Base-by-base conservation (phyloP, 1,284 basidiomycete species). In the Cutaneotrichosporon sp. region DNA sequence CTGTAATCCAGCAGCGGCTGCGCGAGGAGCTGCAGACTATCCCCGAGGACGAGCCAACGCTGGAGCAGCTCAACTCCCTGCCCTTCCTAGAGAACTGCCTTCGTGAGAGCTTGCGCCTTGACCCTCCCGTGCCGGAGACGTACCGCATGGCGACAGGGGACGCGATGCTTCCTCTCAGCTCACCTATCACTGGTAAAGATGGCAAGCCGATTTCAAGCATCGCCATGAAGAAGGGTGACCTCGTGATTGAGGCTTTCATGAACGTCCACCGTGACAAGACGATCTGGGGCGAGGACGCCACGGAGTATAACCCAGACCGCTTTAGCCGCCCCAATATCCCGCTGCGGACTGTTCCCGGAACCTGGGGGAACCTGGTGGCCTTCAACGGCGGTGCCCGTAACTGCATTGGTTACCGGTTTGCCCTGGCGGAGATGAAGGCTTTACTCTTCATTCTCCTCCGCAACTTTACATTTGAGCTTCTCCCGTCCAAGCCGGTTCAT, bases 41-140 rank as follows among this genome's bases (percentile, higher is more conserved):
- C 11, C 66, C 37, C 17, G 80, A 83, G 12, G 32, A 34, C 12
- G 47, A 49, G 33, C 67, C 70, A n/a, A 51, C 53, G 41, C 71
- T 72, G 41, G 53, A 54, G 5, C 20, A 35, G 24, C 70, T 83
- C 16, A 74, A 74, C 48, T 68, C 71, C 0, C 69, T 83, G 1
- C 72, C 78, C 0, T 83, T 81, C 61, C 76, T 86, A 24, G 82
- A 86, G 53, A 77, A 77, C 4, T 82, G 88, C 12, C 76, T 88
- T 32, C 81, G 82, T 47, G 87, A 90, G 73, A 75, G 77, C 1
- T 77, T 89, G 22, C 76, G 87, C 35, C 63, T 87, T 32, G 80
- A 83, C 65, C 75, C 84, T 7, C 85, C 86, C 1, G 82, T 86
- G 7, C 79, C 82, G 6, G 77, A 75, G 45, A 86, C 85, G 6